These are phyloP conservation scores for Bimuria novae-zelandiae DNA, from an alignment of 2,329 filamentous ascomycete species.

Conservation along the genomic window DNA sequence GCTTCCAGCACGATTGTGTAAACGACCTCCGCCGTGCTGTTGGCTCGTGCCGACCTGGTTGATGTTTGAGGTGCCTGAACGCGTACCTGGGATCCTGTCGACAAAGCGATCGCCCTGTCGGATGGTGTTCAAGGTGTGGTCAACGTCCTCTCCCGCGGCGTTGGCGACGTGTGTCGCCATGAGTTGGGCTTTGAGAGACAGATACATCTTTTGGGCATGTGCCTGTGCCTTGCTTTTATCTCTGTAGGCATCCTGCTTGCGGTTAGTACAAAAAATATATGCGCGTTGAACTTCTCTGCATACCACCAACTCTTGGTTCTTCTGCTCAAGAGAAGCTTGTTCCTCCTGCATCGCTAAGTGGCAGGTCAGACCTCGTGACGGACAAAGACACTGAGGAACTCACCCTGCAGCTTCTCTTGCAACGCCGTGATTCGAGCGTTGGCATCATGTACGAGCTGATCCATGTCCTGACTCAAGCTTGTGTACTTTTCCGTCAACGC, in stretches of 20 bases:
- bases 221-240: slow-evolving; percentile 73
- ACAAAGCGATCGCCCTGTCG: slow-evolving; percentile 34
- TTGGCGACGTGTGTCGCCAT: slow-evolving; percentile 59
- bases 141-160: slow-evolving; percentile 57
- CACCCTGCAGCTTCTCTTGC: slow-evolving; percentile 67
- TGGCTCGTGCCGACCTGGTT: slow-evolving; percentile 22
- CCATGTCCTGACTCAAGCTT: slow-evolving; percentile 66
- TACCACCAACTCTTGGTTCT: slow-evolving; percentile 70
- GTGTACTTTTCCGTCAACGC: slow-evolving; percentile 74
- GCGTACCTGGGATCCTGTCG: slow-evolving; percentile 35
- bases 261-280: background rate
- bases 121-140: slow-evolving; percentile 32
- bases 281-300: background rate
- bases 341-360: slow-evolving; percentile 62
- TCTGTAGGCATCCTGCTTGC: slow-evolving; percentile 57
- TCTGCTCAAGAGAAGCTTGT: slow-evolving; percentile 66
- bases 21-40: slow-evolving; percentile 16
- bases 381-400: slow-evolving; percentile 19
- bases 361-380: background rate
- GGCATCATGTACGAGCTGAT: slow-evolving; percentile 75
- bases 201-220: slow-evolving; percentile 68
- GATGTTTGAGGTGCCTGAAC: slow-evolving; percentile 29
- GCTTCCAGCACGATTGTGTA: slow-evolving; percentile 28
- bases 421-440: slow-evolving; percentile 72
- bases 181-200: slow-evolving; percentile 60